Conservation (phyloP, 352 stramenopile species). For the Phytophthora kernoviae region DNA sequence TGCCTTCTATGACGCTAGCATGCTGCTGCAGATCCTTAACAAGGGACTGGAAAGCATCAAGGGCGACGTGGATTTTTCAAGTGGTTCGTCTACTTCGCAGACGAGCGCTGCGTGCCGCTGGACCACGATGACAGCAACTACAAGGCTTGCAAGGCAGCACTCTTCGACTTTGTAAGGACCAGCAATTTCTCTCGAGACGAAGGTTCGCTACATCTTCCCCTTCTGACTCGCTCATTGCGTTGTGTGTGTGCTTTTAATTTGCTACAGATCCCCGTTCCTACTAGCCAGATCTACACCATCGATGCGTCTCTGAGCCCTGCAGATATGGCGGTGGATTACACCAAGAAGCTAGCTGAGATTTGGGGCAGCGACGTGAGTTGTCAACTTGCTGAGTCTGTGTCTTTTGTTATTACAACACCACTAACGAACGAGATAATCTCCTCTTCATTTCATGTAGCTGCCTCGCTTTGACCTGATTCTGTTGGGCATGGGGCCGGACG, state of each 20-base stretch:
- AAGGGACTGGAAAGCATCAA: constrained; percentile 81
- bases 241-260: too few species aligned
- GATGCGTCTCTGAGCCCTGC: constrained; percentile 75
- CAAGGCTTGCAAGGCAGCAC: constrained; percentile 88
- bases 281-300: constrained; percentile 92
- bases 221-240: background rate
- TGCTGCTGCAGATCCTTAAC: constrained; percentile 68
- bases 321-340: constrained; percentile 74
- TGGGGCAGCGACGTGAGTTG: constrained; percentile 63
- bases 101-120: constrained; percentile 96
- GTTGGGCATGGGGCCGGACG: constrained; percentile 97
- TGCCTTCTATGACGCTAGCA: background rate
- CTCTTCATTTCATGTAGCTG: constrained; percentile 39
- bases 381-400: background rate
- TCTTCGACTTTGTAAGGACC: constrained; percentile 84
- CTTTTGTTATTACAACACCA: background rate
- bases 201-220: background rate
- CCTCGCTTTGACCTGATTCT: constrained; percentile 95
- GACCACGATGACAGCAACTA: constrained; percentile 96
- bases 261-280: constrained; percentile 24
- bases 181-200: background rate
- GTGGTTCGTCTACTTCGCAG: constrained; percentile 98
- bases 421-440: constrained; percentile 12
- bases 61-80: constrained; percentile 92
- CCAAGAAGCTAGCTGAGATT: constrained; percentile 63